A percentile compares a stretch with the other conserved stretches of the same genome.
Conservation (phyloP, 2,329 filamentous ascomycete genomes). For the Emericellopsis cladophorae region DNA sequence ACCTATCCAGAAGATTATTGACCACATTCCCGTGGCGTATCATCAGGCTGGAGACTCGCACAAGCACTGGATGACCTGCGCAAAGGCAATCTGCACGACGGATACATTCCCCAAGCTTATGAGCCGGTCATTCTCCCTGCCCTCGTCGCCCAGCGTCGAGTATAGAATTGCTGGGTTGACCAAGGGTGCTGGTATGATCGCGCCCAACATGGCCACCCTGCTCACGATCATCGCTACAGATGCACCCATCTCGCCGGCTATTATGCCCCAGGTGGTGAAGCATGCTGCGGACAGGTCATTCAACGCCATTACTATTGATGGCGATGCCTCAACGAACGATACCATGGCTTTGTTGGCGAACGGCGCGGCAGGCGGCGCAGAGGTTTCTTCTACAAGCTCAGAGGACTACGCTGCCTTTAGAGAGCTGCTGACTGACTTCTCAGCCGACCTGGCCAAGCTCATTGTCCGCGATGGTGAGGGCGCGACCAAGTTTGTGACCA, state of each 20-base stretch:
- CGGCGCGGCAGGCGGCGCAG: slow-evolving; percentile 68
- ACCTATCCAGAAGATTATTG: slow-evolving; percentile 81
- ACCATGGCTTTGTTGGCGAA: slow-evolving; percentile 92
- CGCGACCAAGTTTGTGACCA: slow-evolving; percentile 94
- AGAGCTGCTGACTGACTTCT: slow-evolving; percentile 60
- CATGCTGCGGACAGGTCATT: slow-evolving; percentile 74
- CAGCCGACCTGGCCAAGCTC: slow-evolving; percentile 76
- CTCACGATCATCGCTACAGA: slow-evolving; percentile 89
- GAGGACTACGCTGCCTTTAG: slow-evolving; percentile 61
- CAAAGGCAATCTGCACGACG: slow-evolving; percentile 91
- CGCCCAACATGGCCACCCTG: slow-evolving; percentile 96
- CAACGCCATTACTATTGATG: slow-evolving; percentile 94
- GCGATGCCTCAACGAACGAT: slow-evolving; percentile 95
- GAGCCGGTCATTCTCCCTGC: slow-evolving; percentile 72
- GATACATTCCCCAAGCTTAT: slow-evolving; percentile 97
- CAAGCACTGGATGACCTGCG: slow-evolving; percentile 75
- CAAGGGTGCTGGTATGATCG: slow-evolving; percentile 98
- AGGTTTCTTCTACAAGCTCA: slow-evolving; percentile 40
- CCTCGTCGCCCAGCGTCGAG: slow-evolving; percentile 60
- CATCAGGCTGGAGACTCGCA: slow-evolving; percentile 61
- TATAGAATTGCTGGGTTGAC: slow-evolving; percentile 91
- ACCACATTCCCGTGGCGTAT: slow-evolving; percentile 67
- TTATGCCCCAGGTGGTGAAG: slow-evolving; percentile 58
- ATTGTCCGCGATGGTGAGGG: slow-evolving; percentile 95
- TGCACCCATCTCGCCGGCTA: slow-evolving; percentile 57